A percentile compares a stretch with the other conserved stretches of the same genome.
phyloP scores from a whole-genome alignment of 768 basidiomycete genomes.

The Leccinellum luteum region DNA sequence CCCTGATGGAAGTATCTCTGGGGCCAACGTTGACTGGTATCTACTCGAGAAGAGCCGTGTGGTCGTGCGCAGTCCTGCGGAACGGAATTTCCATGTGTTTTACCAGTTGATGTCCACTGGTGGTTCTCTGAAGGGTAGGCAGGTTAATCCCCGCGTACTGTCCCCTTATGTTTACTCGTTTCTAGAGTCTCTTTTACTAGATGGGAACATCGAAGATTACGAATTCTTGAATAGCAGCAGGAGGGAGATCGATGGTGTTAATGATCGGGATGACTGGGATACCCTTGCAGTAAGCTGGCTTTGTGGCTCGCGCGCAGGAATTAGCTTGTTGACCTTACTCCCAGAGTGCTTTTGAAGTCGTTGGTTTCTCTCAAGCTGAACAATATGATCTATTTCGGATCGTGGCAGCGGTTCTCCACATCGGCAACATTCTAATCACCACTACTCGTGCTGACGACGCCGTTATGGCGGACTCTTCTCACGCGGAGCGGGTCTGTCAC shows the following conservation, averaged over 20 bases:
- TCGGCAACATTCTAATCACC: constrained; percentile 87
- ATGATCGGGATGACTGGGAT: constrained; percentile 88
- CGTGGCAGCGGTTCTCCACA: constrained; percentile 89
- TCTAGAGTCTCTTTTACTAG: constrained; percentile 70
- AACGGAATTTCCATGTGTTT: constrained; percentile 95
- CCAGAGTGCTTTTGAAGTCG: constrained; percentile 79
- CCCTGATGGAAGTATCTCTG: constrained; percentile 90
- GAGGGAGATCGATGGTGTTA: constrained; percentile 91
- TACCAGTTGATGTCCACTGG: constrained; percentile 90
- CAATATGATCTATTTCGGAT: constrained; percentile 94
- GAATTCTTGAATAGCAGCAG: constrained; percentile 90
- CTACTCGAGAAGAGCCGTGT: constrained; percentile 96
- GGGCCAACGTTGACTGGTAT: constrained; percentile 99
- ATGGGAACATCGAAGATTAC: constrained; percentile 74
- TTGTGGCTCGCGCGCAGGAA: neutral
- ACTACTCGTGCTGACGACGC: constrained; percentile 80
- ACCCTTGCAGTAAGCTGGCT: constrained; percentile 55
- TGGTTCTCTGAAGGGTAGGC: constrained; percentile 63
- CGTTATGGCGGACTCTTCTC: constrained; percentile 72
- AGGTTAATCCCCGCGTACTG: neutral
- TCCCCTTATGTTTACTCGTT: constrained; percentile 9
- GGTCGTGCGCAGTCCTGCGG: constrained; percentile 80
- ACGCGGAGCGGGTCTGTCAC: constrained; percentile 88
- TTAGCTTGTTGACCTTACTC: constrained; percentile 4
- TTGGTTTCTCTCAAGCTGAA: constrained; percentile 82